Evolutionary conservation across 805 yeast genomes (phyloP).

Genomic region (Vanderwaltozyma yarrowii): DNA sequence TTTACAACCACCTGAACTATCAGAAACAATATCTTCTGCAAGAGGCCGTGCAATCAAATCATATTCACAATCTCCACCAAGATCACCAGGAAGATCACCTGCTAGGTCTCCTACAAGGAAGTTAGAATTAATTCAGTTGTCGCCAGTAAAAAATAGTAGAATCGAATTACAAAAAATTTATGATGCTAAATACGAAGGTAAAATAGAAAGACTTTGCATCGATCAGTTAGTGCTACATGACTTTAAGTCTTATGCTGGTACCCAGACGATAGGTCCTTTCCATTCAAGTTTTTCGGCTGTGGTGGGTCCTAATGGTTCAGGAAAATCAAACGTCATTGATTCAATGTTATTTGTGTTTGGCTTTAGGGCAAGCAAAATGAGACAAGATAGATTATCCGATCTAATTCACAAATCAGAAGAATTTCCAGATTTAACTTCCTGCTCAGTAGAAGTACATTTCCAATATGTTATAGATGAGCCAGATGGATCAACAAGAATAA

Average conservation of each 20-base stretch:
- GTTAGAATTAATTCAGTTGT: conserved; percentile 33
- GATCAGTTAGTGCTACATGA: conserved; percentile 63
- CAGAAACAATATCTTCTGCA: conserved; percentile 17
- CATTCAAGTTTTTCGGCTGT: conserved; percentile 90
- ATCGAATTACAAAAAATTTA: conserved; percentile 23
- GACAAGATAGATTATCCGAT: conserved; percentile 89
- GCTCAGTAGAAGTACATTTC: conserved; percentile 89
- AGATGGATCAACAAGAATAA: conserved; percentile 34
- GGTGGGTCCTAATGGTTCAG: conserved; percentile 98
- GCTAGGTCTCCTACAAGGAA: conserved; percentile 31
- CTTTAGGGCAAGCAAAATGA: conserved; percentile 90
- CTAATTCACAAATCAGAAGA: conserved; percentile 84
- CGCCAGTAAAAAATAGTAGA: conserved; percentile 31
- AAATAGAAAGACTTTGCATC: conserved; percentile 53
- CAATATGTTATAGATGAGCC: conserved; percentile 58
- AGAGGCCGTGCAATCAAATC: conserved; percentile 27
- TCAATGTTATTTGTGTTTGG: conserved; percentile 95
- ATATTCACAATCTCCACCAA: conserved; percentile 23
- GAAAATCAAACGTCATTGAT: conserved; percentile 95
- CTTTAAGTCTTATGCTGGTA: conserved; percentile 93
- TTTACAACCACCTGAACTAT: conserved; percentile 25
- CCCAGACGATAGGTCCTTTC: conserved; percentile 89
- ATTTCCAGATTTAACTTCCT: conserved; percentile 53
- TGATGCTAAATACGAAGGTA: conserved; percentile 29
- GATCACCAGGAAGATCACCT: conserved; percentile 25